phyloP scores from a whole-genome alignment of 495 filamentous ascomycete genomes.

The Hypoxylon fuscum region DNA sequence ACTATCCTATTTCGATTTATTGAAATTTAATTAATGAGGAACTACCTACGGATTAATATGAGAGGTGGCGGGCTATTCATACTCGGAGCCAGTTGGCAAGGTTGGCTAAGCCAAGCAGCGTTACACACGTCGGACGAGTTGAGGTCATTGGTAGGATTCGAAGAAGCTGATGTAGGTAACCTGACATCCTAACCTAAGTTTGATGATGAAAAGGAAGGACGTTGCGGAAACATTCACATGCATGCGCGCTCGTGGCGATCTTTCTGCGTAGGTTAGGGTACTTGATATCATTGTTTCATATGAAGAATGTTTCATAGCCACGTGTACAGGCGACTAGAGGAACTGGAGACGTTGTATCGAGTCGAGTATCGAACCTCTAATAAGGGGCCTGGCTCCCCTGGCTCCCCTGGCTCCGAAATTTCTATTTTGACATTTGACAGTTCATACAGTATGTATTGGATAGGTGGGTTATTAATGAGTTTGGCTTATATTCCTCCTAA shows the following conservation, averaged over 20 bases:
- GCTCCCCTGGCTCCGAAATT: background rate
- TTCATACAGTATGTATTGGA: conserved; percentile 12
- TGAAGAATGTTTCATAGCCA: conserved; percentile 38
- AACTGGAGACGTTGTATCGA: no score
- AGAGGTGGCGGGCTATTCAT: no score
- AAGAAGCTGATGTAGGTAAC: no score
- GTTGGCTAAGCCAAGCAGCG: no score
- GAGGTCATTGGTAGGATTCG: conserved; percentile 4
- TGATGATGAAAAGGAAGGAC: background rate
- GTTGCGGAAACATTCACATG: conserved; percentile 29
- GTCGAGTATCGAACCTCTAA: conserved; percentile 11
- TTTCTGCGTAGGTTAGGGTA: background rate
- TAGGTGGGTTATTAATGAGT: no score
- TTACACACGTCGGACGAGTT: background rate
- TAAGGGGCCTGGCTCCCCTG: background rate
- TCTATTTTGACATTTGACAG: conserved; percentile 18
- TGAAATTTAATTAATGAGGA: no score
- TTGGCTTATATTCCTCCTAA: no score
- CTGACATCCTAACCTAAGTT: no score
- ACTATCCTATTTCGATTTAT: no score
- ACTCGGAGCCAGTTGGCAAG: no score
- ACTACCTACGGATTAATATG: no score
- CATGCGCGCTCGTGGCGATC: conserved; percentile 26
- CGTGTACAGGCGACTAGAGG: conserved; percentile 38
- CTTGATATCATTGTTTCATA: conserved; percentile 16